phyloP scores from a whole-genome alignment of 805 yeast species.

The Monosporozyma solicola region DNA sequence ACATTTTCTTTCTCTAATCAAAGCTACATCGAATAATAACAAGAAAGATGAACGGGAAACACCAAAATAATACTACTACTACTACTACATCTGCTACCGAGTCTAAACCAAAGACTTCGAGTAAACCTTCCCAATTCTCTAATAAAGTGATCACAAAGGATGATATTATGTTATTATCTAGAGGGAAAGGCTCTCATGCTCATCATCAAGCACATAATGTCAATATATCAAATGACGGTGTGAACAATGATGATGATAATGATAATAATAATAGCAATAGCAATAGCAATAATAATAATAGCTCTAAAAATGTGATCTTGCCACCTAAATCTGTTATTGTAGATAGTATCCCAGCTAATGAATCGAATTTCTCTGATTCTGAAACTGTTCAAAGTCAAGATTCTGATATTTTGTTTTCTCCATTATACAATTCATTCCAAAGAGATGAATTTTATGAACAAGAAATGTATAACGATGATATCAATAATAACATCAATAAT shows the following conservation, averaged over 20 bases:
- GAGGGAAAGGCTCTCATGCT: slow-evolving; percentile 2
- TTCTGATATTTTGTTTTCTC: slow-evolving; percentile 22
- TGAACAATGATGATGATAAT: not conserved
- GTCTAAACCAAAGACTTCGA: not conserved
- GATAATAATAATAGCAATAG: not conserved
- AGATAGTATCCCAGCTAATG: slow-evolving; percentile 8
- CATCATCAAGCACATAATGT: not conserved
- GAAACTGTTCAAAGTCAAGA: slow-evolving; percentile 8
- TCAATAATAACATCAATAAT: not conserved
- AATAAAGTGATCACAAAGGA: slow-evolving; percentile 21
- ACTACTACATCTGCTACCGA: not conserved
- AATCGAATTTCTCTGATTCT: slow-evolving; percentile 6
- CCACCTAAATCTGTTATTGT: slow-evolving; percentile 3
- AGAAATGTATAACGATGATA: slow-evolving; percentile 12
- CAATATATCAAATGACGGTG: not conserved
- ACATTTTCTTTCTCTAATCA: not conserved
- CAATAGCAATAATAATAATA: not conserved
- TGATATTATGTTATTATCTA: slow-evolving; percentile 20
- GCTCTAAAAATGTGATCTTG: not conserved
- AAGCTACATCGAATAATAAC: not conserved
- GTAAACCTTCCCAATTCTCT: slow-evolving; percentile 8
- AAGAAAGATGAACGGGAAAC: not conserved
- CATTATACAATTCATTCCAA: slow-evolving; percentile 9
- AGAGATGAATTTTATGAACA: slow-evolving; percentile 13
- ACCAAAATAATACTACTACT: not conserved